phyloP scores from a whole-genome alignment of 177 flowering plant genomes.

The Vitis hybrid region DNA sequence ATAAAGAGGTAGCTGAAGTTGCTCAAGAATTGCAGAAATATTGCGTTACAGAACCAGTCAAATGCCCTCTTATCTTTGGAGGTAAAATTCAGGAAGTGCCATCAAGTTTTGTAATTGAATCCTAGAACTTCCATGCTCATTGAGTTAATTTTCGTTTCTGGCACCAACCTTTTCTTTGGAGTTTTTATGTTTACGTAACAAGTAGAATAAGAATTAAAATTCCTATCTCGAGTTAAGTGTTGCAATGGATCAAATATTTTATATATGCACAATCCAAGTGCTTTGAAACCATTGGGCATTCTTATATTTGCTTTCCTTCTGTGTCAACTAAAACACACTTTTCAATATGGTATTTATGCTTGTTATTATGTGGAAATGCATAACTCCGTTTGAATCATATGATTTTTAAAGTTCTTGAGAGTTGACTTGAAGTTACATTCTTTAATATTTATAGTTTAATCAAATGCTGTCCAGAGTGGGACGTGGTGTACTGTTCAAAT shows the following conservation, averaged over 20 bases:
- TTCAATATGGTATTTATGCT: too few species aligned
- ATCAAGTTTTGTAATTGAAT: not conserved
- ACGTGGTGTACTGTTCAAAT: constrained; percentile 81
- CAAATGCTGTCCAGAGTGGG: constrained; percentile 69
- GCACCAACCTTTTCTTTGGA: too few species aligned
- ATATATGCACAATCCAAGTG: too few species aligned
- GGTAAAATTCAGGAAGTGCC: constrained; percentile 37
- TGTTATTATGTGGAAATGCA: too few species aligned
- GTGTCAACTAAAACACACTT: too few species aligned
- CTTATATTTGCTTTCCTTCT: too few species aligned
- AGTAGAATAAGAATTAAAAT: too few species aligned
- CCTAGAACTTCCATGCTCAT: too few species aligned
- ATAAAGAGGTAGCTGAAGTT: constrained; percentile 64
- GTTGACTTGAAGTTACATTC: not conserved
- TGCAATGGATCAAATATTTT: too few species aligned
- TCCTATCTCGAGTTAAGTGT: too few species aligned
- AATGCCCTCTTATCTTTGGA: constrained; percentile 93
- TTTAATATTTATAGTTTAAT: not conserved
- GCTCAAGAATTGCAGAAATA: constrained; percentile 58
- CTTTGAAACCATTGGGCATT: too few species aligned
- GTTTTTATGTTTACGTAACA: not conserved
- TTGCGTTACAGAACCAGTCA: constrained; percentile 80
- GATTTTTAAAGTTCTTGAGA: not conserved
- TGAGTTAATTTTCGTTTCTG: not conserved
- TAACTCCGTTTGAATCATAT: too few species aligned